Evolutionary conservation across 139 green algal genomes (phyloP), one percentile per base, ranked within the genome.

Genomic region (Closterium sp.): DNA sequence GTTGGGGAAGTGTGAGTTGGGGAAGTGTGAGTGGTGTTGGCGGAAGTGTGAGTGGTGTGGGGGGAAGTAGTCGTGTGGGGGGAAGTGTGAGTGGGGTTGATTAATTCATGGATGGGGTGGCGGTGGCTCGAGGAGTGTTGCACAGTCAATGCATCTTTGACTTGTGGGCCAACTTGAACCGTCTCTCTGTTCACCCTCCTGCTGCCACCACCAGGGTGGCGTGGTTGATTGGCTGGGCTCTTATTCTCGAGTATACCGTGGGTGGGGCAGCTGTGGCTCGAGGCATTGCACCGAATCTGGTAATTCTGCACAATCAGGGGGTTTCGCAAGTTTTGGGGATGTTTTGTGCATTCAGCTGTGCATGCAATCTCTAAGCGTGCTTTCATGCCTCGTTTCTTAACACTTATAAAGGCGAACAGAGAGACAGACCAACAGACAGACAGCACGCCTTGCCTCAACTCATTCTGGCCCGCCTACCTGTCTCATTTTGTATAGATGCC

Each of bases 231-330:
- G 91, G 92, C 70, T 95, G 92, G 92, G 86, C 84, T 10, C 86
- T 95, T 2, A 95, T 94, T 94, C 91, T 95, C 2, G 92, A 95
- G 91, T 95, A 95, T 24, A 31, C 29, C 1, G 91, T 95, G 24
- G 91, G 92, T 92, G 92, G 88, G 1, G 42, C 90, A 5, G 92
- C 91, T 6, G 92, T 95, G 70, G 92, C 92, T 22, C 31, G 92
- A 22, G 92, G 92, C 17, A 89, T 95, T n/a, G 31, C 86, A n/a
- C 90, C 91, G 31, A 94, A 95, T 34, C 70, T 95, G 22, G 92
- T 94, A 62, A 79, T 31, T 79, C 50, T 70, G 50, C 17, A 4
- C 50, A 73, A 4, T 73, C 50, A 73, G 50, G 50, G 6, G 50
- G 1, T 4, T 17, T 87, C 2, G 21, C 34, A 89, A 38, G 32